Base-by-base conservation (phyloP, 306 rosid species). In the Cicer arietinum region DNA sequence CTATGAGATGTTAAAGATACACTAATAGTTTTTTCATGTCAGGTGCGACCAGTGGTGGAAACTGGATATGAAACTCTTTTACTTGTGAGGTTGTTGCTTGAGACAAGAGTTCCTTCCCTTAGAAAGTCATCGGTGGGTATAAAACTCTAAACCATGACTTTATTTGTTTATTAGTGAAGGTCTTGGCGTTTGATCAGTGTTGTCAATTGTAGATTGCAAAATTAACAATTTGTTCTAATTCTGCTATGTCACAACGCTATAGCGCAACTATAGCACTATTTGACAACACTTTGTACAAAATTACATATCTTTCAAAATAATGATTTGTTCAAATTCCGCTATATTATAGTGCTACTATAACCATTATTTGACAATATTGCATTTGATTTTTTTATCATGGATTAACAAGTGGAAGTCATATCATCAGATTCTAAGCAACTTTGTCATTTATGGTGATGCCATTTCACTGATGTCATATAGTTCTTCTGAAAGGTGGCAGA, bases 31-130 rank as follows among this genome's bases (percentile, higher is more conserved):
- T 59, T 59, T 74, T 41, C 57, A 67, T 74, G 60, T 60, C 66
- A 80, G 84, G 84, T 92, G 75, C 83, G 97, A 7, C 97, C 93
- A 37, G 96, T 92, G 82, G 97, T 90, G 77, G 96, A 92, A 83
- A 90, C 96, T 65, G 97, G 97, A 74, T 90, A 90, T 70, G 97
- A 92, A 85, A 92, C 86, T 59, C 78, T 92, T 60, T 72, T 92
- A 37, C 96, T 92, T 53, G 93, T 88, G 88, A 90, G 91, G 80
- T 79, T 92, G 78, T 84, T 92, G 82, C 80, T 89, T 56, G 96
- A 92, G 81, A 86, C 76, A 59, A 88, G 87, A 67, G 51, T 85
- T 51, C 91, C 96, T 64, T 85, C 93, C 18, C 70, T 86, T 65
- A 77, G 88, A 79, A 74, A 80, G 13, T 80, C 84, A 40, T 80